A percentile compares a stretch with the other conserved stretches of the same genome.
phyloP scores from a whole-genome alignment of 1,284 basidiomycete species.

The Meripilus lineatus region DNA sequence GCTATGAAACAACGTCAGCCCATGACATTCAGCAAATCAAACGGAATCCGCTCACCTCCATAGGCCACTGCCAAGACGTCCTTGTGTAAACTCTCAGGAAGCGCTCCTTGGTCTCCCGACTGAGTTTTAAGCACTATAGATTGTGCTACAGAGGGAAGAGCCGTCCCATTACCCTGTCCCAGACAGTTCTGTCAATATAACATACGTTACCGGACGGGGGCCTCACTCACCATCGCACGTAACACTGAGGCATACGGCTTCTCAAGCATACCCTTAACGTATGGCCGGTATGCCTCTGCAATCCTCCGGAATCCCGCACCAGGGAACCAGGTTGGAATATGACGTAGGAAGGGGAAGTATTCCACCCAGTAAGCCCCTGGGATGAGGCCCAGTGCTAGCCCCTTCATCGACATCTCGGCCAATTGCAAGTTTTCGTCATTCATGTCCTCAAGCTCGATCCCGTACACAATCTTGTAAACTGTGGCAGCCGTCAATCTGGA shows the following conservation, averaged over 20 bases:
- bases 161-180: background rate
- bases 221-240: background rate
- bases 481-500: slow-evolving; percentile 1
- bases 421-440: slow-evolving; percentile 12
- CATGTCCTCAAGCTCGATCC: slow-evolving; percentile 14
- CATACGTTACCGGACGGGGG: background rate
- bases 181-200: background rate
- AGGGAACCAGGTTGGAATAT: slow-evolving; percentile 15
- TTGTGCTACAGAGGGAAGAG: background rate
- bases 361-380: slow-evolving; percentile 14
- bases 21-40: background rate
- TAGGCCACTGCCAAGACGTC: background rate
- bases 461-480: slow-evolving; percentile 15
- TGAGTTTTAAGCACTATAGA: background rate
- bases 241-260: background rate
- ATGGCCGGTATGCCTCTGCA: slow-evolving; percentile 1
- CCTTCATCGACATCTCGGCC: background rate
- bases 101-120: background rate
- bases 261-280: too few relatives aligned
- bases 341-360: slow-evolving; percentile 10
- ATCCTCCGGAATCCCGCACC: slow-evolving; percentile 10
- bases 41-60: background rate
- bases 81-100: background rate
- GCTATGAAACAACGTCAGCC: background rate
- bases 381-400: background rate